Evolutionary conservation across 176 grass and related monocot species (phyloP).

Genomic region (Musa itinerans): DNA sequence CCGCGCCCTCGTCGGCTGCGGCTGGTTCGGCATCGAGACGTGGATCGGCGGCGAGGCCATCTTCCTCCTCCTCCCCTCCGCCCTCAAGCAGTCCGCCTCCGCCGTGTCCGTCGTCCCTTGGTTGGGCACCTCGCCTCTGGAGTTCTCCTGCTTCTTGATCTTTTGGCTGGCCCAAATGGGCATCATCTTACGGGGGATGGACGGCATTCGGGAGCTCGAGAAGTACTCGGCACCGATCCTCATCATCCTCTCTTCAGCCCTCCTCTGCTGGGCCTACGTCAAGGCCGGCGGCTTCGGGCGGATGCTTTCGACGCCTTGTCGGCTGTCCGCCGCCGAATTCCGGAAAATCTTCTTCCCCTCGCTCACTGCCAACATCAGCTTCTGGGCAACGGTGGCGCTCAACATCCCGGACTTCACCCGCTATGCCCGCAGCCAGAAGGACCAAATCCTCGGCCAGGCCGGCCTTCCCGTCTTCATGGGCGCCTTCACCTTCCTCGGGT

Average conservation of each 20-base stretch:
- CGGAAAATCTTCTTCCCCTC: slow-evolving; percentile 82
- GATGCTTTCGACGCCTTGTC: slow-evolving; percentile 53
- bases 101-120: slow-evolving; percentile 40
- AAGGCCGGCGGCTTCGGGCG: slow-evolving; percentile 66
- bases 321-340: slow-evolving; percentile 51
- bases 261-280: slow-evolving; percentile 72
- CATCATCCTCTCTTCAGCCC: slow-evolving; percentile 52
- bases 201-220: slow-evolving; percentile 83
- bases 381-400: slow-evolving; percentile 88
- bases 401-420: slow-evolving; percentile 91
- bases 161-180: slow-evolving; percentile 75
- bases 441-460: slow-evolving; percentile 75
- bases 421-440: slow-evolving; percentile 64
- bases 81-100: slow-evolving; percentile 34
- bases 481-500: slow-evolving; percentile 73
- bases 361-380: slow-evolving; percentile 92
- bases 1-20: slow-evolving; percentile 76
- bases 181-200: slow-evolving; percentile 63
- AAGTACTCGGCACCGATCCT: slow-evolving; percentile 68
- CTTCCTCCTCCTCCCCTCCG: slow-evolving; percentile 56
- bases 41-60: slow-evolving; percentile 85
- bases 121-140: slow-evolving; percentile 50
- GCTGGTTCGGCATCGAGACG: slow-evolving; percentile 90
- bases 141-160: slow-evolving; percentile 72
- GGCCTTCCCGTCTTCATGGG: slow-evolving; percentile 93